Evolutionary conservation across 2,329 filamentous ascomycete genomes (phyloP).

Genomic region (Ophiostoma australiae): DNA sequence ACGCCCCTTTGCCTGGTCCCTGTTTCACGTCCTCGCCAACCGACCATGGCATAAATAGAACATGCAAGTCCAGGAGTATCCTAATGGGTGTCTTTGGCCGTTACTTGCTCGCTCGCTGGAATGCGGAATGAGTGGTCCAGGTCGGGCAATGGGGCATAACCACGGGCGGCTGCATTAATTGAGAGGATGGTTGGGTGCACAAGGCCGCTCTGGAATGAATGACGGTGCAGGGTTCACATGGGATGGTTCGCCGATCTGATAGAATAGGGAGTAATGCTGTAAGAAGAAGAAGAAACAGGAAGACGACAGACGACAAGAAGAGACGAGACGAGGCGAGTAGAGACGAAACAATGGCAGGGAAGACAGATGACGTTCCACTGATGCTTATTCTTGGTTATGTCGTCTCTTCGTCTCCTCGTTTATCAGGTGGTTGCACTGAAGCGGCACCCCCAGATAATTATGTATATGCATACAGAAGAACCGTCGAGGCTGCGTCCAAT

Average conservation of each 20-base stretch:
- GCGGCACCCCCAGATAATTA: not conserved
- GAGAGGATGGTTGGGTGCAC: not conserved
- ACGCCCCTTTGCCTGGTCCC: not conserved
- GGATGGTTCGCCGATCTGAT: conserved; percentile 3
- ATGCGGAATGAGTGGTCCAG: not conserved
- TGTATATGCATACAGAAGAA: not conserved
- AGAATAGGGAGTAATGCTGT: not conserved
- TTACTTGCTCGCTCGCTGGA: not conserved
- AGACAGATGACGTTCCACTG: conserved; percentile 5
- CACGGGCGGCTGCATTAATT: not conserved
- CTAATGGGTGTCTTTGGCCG: not conserved
- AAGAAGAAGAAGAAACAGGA: not conserved
- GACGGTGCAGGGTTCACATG: not conserved
- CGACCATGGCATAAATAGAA: not conserved
- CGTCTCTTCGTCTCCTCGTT: not conserved
- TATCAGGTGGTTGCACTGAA: not conserved
- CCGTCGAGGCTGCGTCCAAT: not conserved
- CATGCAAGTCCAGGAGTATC: not conserved
- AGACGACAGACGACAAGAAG: not conserved
- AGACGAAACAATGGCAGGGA: not conserved
- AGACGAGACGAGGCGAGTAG: not conserved
- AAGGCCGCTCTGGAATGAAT: not conserved
- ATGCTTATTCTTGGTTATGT: not conserved
- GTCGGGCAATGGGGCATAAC: conserved; percentile 1
- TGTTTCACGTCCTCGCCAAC: not conserved